phyloP scores from a whole-genome alignment of 441 rosid species.

The Populus hybrid region DNA sequence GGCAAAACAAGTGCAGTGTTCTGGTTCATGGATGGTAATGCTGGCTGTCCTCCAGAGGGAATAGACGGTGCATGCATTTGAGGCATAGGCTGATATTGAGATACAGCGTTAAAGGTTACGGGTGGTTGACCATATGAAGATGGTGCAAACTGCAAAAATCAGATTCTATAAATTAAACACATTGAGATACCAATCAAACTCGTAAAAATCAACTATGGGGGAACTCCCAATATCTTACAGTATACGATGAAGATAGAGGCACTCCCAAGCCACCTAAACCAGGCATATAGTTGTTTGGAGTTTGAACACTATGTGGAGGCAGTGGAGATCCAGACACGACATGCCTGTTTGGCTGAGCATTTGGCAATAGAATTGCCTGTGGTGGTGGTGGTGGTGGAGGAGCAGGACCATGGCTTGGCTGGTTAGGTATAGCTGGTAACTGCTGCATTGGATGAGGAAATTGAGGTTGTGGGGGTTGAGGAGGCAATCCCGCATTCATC shows the following conservation, averaged over 20 bases:
- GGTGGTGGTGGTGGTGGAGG: constrained; percentile 39
- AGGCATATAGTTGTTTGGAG: constrained; percentile 46
- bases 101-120: constrained; percentile 29
- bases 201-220: constrained; percentile 9
- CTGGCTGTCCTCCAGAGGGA: constrained; percentile 53
- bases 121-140: constrained; percentile 58
- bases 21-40: constrained; percentile 42
- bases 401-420: constrained; percentile 47
- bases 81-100: constrained; percentile 52
- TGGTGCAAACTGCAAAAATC: constrained; percentile 49
- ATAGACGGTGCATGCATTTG: constrained; percentile 44
- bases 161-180: constrained; percentile 19
- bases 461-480: constrained; percentile 62
- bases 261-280: constrained; percentile 55
- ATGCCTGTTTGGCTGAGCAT: constrained; percentile 49
- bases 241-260: constrained; percentile 53
- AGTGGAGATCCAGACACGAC: constrained; percentile 44
- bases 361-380: constrained; percentile 46
- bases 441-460: constrained; percentile 61
- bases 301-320: constrained; percentile 52
- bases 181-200: constrained; percentile 11
- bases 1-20: constrained; percentile 35
- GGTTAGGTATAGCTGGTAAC: constrained; percentile 60
- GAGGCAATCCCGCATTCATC: constrained; percentile 65
- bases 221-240: constrained; percentile 42